Evolutionary conservation across 129 eudicot genomes (phyloP), one percentile per base, ranked within the genome.

Genomic region (Rutidosis leptorrhynchoides): DNA sequence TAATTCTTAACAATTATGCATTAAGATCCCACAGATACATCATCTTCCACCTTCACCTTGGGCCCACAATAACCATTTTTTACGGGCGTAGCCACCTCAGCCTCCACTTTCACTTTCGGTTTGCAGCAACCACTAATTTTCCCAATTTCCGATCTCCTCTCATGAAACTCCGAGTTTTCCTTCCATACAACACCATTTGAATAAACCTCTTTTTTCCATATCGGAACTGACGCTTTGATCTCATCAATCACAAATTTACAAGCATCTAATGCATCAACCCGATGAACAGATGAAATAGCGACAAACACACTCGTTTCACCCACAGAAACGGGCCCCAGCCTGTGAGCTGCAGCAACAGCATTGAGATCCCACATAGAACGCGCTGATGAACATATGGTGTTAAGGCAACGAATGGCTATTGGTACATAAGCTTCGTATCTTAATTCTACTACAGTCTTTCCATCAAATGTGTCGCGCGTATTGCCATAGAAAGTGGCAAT

Each of bases 171-270:
- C 2, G 71, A 29, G 60, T 90, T 90, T 78, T 90, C 96, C 59
- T 90, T 90, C 96, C 97, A 90, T 17, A 90, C 86, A 78, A 87
- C 97, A 62, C 97, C 97, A 68, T 90, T 87, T 3, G 90, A 63
- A 69, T 87, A 90, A 56, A 90, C 97, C 84, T 90, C 97, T 79
- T 90, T 90, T 78, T 90, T 90, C 97, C 97, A 90, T 26, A 90
- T 90, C 1, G 95, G 97, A 58, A 90, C 97, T 0, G 90, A 79
- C 19, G 97, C 97, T 81, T 90, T 90, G 10, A 90, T 42, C 79
- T 90, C 97, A 83, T 90, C 97, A 15, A 90, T 90, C 71, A 87
- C 66, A 58, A 80, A 90, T 72, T 87, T 90, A 46, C 97, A 87
- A 51, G 97, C 97, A 64, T 85, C 95, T 80, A 90, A 68, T 7